Percentiles rank a stretch among this genome's conserved stretches.
These are phyloP conservation scores for Macrocystidia cucumis DNA, from an alignment of 1,284 basidiomycete genomes.

Conservation along the genomic window DNA sequence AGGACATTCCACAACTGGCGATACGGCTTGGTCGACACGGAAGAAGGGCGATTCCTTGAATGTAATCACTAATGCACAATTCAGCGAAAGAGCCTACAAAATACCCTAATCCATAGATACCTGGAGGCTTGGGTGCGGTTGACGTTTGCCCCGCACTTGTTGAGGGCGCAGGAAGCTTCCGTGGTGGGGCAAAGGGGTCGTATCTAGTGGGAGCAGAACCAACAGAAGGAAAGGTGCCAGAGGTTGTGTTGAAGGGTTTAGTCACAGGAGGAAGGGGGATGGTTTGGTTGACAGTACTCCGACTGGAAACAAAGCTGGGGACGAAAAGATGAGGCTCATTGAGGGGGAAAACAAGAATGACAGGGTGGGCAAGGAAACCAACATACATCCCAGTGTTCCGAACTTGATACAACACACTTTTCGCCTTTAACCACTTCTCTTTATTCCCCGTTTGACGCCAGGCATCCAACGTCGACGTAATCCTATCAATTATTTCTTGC, in stretches of 20 bases:
- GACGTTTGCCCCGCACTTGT: constrained; percentile 14
- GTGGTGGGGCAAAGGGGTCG: constrained; percentile 57
- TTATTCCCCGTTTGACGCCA: constrained; percentile 48
- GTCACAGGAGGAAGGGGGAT: constrained; percentile 15
- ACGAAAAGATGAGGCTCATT: constrained; percentile 5
- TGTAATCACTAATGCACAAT: constrained; percentile 42
- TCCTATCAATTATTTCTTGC: constrained; percentile 73
- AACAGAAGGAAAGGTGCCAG: too few relatives aligned
- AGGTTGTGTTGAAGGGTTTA: constrained; percentile 16
- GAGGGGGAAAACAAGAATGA: constrained; percentile 5
- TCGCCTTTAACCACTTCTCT: constrained; percentile 62
- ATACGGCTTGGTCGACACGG: constrained; percentile 56
- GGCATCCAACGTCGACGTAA: constrained; percentile 43
- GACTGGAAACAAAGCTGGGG: constrained; percentile 22
- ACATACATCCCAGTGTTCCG: constrained; percentile 55
- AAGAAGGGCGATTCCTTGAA: constrained; percentile 82
- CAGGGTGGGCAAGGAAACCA: too few relatives aligned
- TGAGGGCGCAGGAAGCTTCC: constrained; percentile 30
- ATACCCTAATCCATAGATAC: constrained; percentile 12
- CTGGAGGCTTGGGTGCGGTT: constrained; percentile 21
- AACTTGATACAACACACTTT: constrained; percentile 53
- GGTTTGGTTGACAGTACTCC: constrained; percentile 16
- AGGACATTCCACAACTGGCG: constrained; percentile 61
- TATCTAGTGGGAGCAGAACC: constrained; percentile 39
- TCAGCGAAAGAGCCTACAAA: constrained; percentile 6